Evolutionary conservation across 768 basidiomycete genomes (phyloP), one percentile per base, ranked within the genome.

Genomic region (Hericium rajendrae): DNA sequence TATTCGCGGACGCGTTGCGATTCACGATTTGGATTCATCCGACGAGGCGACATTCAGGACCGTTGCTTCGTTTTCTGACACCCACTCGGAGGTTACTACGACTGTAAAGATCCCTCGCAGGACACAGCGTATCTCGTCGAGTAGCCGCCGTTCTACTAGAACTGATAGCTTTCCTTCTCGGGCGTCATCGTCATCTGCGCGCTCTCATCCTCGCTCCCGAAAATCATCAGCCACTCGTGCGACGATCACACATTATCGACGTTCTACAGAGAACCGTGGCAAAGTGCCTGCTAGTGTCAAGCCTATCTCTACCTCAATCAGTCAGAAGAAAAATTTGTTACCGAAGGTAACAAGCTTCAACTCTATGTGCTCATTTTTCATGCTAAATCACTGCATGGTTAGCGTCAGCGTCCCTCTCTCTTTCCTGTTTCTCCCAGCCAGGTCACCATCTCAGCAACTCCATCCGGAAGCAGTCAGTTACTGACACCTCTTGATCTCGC

Each of bases 241-340:
- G n/a, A 63, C 62, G 20, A 63, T 63, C 40, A 63, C 62, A 15
- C 62, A 63, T 51, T 63, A 61, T 57, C 62, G 62, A 11, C 62
- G 62, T 28, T 63, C 62, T 49, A 51, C 62, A 24, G 50, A 59
- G 0, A 60, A 59, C 16, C 51, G 13, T 18, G 55, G 46, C 54
- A 62, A 63, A 22, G 59, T 59, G 50, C 15, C 26, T 18, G 57
- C 24, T 22, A 24, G 10, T 37, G 18, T 37, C 9, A 26, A 24
- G 15, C 49, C 18, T 22, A 15, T 16, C 43, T 18, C 55, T 6
- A 48, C 15, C 3, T 49, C 55, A 15, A 10, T 11, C n/a, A 53
- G 9, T 24, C 39, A 39, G 20, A 54, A 54, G 20, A 24, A 54
- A 41, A 43, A 43, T 8, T 24, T 13, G 18, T 13, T 6, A 4